Percentiles rank a stretch among this genome's conserved stretches.
Evolutionary conservation across 768 basidiomycete species (phyloP).

Genomic region (Boletus pseudo-olivaceus): DNA sequence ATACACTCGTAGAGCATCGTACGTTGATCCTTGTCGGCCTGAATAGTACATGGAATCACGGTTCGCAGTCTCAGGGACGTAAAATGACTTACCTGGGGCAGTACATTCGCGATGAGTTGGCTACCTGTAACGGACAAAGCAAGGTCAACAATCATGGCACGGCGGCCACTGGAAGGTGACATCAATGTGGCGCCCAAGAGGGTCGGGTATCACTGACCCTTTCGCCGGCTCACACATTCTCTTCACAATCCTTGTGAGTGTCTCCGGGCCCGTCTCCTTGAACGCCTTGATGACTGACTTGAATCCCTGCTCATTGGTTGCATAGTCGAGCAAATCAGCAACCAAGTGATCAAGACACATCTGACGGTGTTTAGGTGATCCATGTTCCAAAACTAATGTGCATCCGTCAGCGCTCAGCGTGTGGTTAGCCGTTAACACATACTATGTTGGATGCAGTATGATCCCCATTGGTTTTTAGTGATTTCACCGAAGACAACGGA

Average conservation of each 20-base stretch:
- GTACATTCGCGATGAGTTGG: slow-evolving; percentile 77
- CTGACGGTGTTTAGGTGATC: slow-evolving; percentile 67
- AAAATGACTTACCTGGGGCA: slow-evolving; percentile 58
- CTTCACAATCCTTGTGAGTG: slow-evolving; percentile 67
- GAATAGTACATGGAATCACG: slow-evolving; percentile 6
- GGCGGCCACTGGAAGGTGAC: slow-evolving; percentile 49
- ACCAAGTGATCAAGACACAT: slow-evolving; percentile 79
- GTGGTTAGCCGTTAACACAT: slow-evolving; percentile 27
- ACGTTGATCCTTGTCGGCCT: slow-evolving; percentile 88
- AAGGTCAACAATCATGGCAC: slow-evolving; percentile 84
- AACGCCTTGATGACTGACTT: slow-evolving; percentile 85
- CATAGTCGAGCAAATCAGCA: slow-evolving; percentile 71
- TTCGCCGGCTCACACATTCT: slow-evolving; percentile 86
- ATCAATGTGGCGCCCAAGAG: slow-evolving; percentile 1
- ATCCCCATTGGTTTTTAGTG: slow-evolving; percentile 85
- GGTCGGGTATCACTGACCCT: slow-evolving; percentile 42
- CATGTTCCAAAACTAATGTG: slow-evolving; percentile 73
- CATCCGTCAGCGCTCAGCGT: slow-evolving; percentile 2
- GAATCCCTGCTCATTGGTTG: slow-evolving; percentile 81
- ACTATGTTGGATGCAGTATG: slow-evolving; percentile 87
- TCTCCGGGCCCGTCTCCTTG: slow-evolving; percentile 79
- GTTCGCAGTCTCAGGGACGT: not conserved
- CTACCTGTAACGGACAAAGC: slow-evolving; percentile 82
- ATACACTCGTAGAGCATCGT: slow-evolving; percentile 81
- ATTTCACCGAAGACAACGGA: slow-evolving; percentile 67